A percentile compares a stretch with the other conserved stretches of the same genome.
Conservation (phyloP, 2,329 filamentous ascomycete genomes). For the Fusarium subtropicale region DNA sequence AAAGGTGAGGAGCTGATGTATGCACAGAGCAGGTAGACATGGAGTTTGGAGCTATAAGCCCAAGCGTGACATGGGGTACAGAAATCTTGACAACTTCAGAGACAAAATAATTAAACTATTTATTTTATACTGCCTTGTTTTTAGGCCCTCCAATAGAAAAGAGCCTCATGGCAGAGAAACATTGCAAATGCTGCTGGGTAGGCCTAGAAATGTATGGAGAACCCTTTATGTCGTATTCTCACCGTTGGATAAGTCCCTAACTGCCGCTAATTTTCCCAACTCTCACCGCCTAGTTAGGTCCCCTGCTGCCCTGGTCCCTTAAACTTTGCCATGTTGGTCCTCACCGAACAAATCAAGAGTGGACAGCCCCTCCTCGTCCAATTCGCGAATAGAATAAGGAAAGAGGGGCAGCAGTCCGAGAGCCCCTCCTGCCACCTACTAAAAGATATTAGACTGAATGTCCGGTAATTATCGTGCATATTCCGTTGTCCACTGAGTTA, state of each 20-base stretch:
- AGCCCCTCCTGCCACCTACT: conserved; percentile 1
- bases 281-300: conserved; percentile 26
- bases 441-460: conserved; percentile 10
- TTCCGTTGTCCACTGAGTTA: conserved; percentile 3
- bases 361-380: conserved; percentile 6
- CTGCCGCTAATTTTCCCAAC: conserved; percentile 24
- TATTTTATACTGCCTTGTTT: background rate
- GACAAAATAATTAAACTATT: background rate
- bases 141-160: conserved; percentile 1
- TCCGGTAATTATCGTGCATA: conserved; percentile 44
- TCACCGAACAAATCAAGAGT: conserved; percentile 43
- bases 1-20: background rate
- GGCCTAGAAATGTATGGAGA: background rate
- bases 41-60: background rate
- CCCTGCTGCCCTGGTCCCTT: conserved; percentile 18
- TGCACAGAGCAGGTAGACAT: background rate
- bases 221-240: background rate
- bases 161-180: background rate
- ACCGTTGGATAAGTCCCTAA: conserved; percentile 9
- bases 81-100: background rate
- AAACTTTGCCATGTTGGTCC: conserved; percentile 34
- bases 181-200: background rate
- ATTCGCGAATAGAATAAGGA: conserved; percentile 35
- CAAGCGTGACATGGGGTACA: background rate
- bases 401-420: conserved; percentile 41